A percentile compares a stretch with the other conserved stretches of the same genome.
These are phyloP conservation scores for Suillus decipiens DNA, from an alignment of 768 basidiomycete species.

Conservation along the genomic window DNA sequence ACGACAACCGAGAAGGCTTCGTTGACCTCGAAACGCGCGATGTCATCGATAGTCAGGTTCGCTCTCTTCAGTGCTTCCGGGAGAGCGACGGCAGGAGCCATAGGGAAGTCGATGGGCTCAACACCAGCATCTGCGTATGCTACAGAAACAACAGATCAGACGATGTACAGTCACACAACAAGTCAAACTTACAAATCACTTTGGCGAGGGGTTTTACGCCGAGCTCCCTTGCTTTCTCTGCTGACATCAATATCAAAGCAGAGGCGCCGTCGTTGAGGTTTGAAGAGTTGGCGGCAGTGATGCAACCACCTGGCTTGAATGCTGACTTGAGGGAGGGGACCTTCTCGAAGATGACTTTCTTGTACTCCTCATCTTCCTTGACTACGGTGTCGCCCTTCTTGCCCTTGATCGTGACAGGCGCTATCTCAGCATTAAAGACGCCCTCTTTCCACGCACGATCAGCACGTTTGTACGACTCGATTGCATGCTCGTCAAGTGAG, in stretches of 20 bases:
- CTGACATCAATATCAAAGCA: constrained; percentile 92
- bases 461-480: constrained; percentile 94
- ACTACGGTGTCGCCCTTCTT: constrained; percentile 93
- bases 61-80: constrained; percentile 88
- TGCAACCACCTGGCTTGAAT: constrained; percentile 86
- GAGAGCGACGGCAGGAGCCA: constrained; percentile 89
- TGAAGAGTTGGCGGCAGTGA: constrained; percentile 97
- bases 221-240: constrained; percentile 88
- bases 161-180: background rate
- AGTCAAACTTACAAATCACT: constrained; percentile 74
- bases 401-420: constrained; percentile 86
- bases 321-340: constrained; percentile 85
- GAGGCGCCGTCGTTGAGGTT: constrained; percentile 95
- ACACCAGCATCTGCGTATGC: constrained; percentile 97
- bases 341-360: constrained; percentile 94
- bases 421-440: constrained; percentile 84
- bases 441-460: constrained; percentile 91
- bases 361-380: constrained; percentile 97
- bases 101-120: constrained; percentile 96
- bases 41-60: constrained; percentile 80
- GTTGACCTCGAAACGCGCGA: constrained; percentile 93
- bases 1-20: constrained; percentile 98
- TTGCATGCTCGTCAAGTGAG: constrained; percentile 85
- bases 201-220: constrained; percentile 90
- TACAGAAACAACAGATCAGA: constrained; percentile 29